Conservation (phyloP, 768 basidiomycete species). For the Trametes gibbosa region DNA sequence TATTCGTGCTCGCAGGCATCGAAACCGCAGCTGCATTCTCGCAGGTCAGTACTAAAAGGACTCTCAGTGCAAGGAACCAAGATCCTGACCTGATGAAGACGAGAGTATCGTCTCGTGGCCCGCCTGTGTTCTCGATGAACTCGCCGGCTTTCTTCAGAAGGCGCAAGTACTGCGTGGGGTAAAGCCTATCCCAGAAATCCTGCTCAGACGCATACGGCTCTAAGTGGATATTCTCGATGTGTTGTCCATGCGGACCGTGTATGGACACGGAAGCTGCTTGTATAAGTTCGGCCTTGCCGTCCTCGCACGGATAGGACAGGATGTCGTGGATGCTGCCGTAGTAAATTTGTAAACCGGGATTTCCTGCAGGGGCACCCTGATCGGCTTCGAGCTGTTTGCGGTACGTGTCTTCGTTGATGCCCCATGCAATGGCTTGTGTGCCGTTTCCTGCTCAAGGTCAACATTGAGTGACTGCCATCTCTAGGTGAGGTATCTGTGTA, state of each 20-base stretch:
- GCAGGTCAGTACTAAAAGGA: not conserved
- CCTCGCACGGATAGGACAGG: conserved; percentile 92
- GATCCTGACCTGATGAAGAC: conserved; percentile 79
- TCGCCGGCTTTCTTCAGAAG: conserved; percentile 66
- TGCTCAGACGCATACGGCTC: conserved; percentile 65
- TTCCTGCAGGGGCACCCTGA: conserved; percentile 32
- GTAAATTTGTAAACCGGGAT: conserved; percentile 60
- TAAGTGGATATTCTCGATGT: conserved; percentile 85
- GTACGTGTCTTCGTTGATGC: conserved; percentile 86
- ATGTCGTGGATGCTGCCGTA: conserved; percentile 96
- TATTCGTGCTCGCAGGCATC: conserved; percentile 94
- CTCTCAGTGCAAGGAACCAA: not conserved
- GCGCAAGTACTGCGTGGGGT: conserved; percentile 57
- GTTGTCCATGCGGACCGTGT: conserved; percentile 80
- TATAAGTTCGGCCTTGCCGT: conserved; percentile 73
- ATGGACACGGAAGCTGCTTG: conserved; percentile 86
- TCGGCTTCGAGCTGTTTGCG: conserved; percentile 60
- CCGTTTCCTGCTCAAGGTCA: conserved; percentile 73
- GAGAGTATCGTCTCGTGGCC: conserved; percentile 64
- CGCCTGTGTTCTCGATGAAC: conserved; percentile 69
- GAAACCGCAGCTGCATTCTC: conserved; percentile 72
- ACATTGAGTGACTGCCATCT: not conserved
- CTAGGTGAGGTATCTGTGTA: conserved; percentile 26
- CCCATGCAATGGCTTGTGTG: conserved; percentile 89
- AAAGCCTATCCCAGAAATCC: conserved; percentile 76